phyloP scores from a whole-genome alignment of 2,329 filamentous ascomycete species.

The Pseudogymnoascus destructans region DNA sequence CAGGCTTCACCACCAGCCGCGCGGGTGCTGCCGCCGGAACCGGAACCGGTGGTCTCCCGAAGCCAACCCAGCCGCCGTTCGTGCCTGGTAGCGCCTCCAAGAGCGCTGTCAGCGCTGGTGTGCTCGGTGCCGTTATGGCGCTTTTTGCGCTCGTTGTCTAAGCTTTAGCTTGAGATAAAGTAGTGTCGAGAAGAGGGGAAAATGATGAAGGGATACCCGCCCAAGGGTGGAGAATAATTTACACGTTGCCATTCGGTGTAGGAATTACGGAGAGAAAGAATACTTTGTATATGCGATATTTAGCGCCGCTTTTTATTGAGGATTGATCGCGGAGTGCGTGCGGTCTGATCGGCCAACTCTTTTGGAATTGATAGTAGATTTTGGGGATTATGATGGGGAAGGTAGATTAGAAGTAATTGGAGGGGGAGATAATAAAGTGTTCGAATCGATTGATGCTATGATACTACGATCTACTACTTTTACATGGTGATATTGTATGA shows the following conservation, averaged over 20 bases:
- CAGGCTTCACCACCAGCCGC: neutral
- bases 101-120: neutral
- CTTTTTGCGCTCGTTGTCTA: neutral
- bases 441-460: neutral
- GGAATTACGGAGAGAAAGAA: neutral
- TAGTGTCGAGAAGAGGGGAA: neutral
- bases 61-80: neutral
- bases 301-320: conserved; percentile 4
- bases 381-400: neutral
- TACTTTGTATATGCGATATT: conserved; percentile 3
- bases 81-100: neutral
- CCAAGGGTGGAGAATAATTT: neutral
- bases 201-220: neutral
- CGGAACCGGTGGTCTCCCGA: neutral
- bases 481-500: neutral
- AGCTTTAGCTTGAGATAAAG: neutral
- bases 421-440: neutral
- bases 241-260: conserved; percentile 8
- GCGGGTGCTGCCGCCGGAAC: neutral
- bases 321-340: neutral
- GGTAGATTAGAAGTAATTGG: neutral
- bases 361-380: neutral
- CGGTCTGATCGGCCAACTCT: conserved; percentile 2
- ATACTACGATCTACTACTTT: neutral
- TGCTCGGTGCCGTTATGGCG: neutral